Base-by-base conservation (phyloP, 495 filamentous ascomycete species). In the Paragyromitra xinjiangensis region DNA sequence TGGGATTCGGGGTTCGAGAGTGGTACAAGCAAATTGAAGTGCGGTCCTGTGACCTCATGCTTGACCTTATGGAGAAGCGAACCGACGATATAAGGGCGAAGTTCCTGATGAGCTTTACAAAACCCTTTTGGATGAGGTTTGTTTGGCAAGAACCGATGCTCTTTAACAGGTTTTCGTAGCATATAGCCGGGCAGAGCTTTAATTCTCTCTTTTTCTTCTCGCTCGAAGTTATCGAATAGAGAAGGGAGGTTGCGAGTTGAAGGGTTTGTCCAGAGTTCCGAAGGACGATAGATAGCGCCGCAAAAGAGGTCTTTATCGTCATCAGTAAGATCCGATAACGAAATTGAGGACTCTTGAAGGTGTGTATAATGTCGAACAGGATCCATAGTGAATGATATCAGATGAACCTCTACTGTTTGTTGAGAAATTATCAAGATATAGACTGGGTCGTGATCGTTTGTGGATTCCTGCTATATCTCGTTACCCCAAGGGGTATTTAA, bases 1-100 rank as follows among this genome's bases (percentile, higher is more conserved):
- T 77, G 40, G 9, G 74, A 50, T 16, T 66, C 19, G n/a, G 51
- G 19, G 42, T 73, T 64, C n/a, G 34, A 24, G 50, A 77, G 74
- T 29, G 74, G 74, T 59, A 77, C 69, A 44, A 77, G 69, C 22
- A 77, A 66, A 50, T 77, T 77, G 61, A 73, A 77, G 42, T 77
- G 74, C 12, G 74, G 74, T 9, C 74, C 69, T 45, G 69, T 73
- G 22, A 77, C 74, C 56, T 77, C 74, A 44, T 39, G 29, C 39
- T 64, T 53, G 61, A 77, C 40, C 39, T 77, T 77, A 40, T 77
- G 74, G 48, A 77, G 74, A 44, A 77, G 70, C 42, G 74, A 77
- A 70, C 74, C 69, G 61, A 77, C 40, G 56, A 77, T 73, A 66
- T 77, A 77, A 73, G 74, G 59, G 40, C 71, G 69, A 26, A 77